Evolutionary conservation across 176 grass and related monocot genomes (phyloP).

Genomic region (Rhynchospora breviuscula): DNA sequence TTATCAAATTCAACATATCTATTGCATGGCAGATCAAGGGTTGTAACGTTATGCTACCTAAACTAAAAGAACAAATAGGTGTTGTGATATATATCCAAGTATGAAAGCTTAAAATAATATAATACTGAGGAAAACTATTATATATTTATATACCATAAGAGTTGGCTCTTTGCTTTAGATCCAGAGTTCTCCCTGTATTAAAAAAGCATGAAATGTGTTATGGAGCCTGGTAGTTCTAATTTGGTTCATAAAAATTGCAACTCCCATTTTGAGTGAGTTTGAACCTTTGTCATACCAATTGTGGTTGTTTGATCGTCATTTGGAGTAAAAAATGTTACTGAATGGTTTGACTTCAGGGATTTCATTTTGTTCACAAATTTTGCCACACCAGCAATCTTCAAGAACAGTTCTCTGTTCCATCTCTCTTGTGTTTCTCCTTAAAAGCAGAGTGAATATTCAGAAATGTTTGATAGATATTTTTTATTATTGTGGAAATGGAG

Average conservation of each 20-base stretch:
- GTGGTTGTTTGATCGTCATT: constrained; percentile 15
- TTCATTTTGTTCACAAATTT: constrained; percentile 31
- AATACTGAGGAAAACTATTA: no score
- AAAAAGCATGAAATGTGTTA: not conserved
- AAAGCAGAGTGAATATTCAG: not conserved
- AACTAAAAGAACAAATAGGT: not conserved
- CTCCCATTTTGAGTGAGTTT: not conserved
- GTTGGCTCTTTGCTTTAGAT: not conserved
- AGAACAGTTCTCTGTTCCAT: constrained; percentile 25
- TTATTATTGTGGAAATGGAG: not conserved
- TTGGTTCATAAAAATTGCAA: not conserved
- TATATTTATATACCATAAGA: not conserved
- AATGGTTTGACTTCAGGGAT: constrained; percentile 14
- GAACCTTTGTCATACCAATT: not conserved
- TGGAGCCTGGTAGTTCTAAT: not conserved
- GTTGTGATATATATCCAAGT: not conserved
- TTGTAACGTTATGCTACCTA: not conserved
- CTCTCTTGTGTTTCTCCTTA: constrained; percentile 23
- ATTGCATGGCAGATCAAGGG: not conserved
- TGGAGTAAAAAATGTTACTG: constrained; percentile 15
- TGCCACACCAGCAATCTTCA: constrained; percentile 22
- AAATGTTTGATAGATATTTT: not conserved
- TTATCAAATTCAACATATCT: not conserved
- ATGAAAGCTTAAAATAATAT: not conserved
- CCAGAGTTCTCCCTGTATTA: not conserved